Base-by-base conservation (phyloP, 1,284 basidiomycete species). In the Amylostereum chailletii region DNA sequence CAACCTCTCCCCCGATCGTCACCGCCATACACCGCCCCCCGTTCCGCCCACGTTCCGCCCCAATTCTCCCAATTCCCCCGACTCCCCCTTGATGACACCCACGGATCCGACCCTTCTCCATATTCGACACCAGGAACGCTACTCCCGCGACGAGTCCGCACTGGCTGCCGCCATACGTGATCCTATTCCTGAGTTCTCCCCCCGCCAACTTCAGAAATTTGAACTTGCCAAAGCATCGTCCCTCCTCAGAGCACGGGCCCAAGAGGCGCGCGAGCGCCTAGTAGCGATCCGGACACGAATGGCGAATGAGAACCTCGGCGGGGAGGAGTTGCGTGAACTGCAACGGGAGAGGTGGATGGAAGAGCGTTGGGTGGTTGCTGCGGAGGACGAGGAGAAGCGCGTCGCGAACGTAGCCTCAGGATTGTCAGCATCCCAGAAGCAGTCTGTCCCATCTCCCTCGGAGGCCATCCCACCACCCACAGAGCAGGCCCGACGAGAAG, bases 301-400 rank as follows among this genome's bases (percentile, higher is more conserved):
- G 5, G 57, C 58, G 2, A 53, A 58, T 8, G 64, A 66, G 38
- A 60, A 62, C 45, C 48, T 63, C 9, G 67, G 74, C 3, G 70
- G 70, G 0, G 58, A 55, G 6, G 54, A 58, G 29, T 69, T 68
- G 51, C 57, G 61, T 43, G 51, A 63, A 8, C 58, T 75, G 40
- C 71, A 76, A 52, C 67, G 65, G 3, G 69, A 76, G 51, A 69
- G 71, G 30, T 77, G 76, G 76, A 65, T 71, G 61, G 71, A 72
- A 50, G 77, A 80, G 53, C 71, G 66, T 51, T 65, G 71, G 52
- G 64, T 69, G 44, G 51, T 56, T 40, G 62, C 60, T 29, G 62
- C 67, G 9, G 63, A 68, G 48, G 54, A 67, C 40, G 67, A 77
- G 54, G 38, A 42, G 4, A 9, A 38, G 29, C 46, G 41, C 7